These are phyloP conservation scores for Microdochium trichocladiopsis DNA, from an alignment of 2,329 filamentous ascomycete genomes.

Conservation along the genomic window DNA sequence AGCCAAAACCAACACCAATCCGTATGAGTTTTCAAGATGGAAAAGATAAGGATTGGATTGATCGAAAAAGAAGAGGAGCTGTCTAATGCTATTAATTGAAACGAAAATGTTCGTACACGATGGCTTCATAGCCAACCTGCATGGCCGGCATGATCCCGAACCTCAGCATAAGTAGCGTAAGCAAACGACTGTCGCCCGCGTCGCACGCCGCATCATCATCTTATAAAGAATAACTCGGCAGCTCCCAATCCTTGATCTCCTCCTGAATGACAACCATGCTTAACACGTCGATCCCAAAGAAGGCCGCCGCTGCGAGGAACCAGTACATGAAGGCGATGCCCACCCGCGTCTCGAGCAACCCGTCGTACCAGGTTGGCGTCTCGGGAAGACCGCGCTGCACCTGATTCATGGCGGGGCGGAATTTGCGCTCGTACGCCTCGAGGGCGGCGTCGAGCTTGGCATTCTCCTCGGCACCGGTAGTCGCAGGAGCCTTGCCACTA, in stretches of 20 bases:
- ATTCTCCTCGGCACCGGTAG: not conserved
- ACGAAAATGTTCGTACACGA: no score
- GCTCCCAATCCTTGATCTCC: constrained; percentile 9
- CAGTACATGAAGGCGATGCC: constrained; percentile 11
- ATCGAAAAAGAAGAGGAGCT: no score
- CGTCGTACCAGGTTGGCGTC: constrained; percentile 8
- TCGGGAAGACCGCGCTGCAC: constrained; percentile 24
- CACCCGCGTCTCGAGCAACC: constrained; percentile 8
- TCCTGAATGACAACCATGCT: constrained; percentile 10
- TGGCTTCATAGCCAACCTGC: no score
- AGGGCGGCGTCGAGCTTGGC: constrained; percentile 28
- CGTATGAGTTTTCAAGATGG: no score
- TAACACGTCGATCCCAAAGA: constrained; percentile 12
- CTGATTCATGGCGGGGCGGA: constrained; percentile 36
- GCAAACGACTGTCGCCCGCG: no score
- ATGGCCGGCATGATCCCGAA: no score
- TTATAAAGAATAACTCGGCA: constrained; percentile 13
- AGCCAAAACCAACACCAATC: no score
- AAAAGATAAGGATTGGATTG: no score
- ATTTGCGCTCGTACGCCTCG: constrained; percentile 30
- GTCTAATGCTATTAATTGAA: no score
- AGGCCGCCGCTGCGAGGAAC: constrained; percentile 14
- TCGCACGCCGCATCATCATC: no score
- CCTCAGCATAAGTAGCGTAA: no score
- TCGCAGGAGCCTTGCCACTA: not conserved